Conservation (phyloP, 2,329 filamentous ascomycete genomes). For the Penicillium sp. region DNA sequence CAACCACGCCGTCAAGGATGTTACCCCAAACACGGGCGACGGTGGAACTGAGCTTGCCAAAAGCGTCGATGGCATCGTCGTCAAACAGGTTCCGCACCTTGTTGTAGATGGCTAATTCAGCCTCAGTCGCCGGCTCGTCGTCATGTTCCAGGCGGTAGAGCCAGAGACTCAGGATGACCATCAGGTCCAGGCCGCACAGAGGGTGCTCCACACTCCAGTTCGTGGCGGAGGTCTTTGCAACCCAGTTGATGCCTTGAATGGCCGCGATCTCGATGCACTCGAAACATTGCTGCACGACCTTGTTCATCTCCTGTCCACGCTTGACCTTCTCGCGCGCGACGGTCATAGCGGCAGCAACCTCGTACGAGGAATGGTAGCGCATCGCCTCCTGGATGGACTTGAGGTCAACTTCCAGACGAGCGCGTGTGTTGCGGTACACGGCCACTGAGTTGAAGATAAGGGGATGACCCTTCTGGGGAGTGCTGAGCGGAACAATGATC, state of each 20-base stretch:
- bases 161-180: slow-evolving; percentile 97
- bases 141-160: slow-evolving; percentile 99
- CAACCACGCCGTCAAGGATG: slow-evolving; percentile 97
- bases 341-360: slow-evolving; percentile 95
- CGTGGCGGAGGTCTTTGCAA: slow-evolving; percentile 92
- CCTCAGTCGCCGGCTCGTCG: slow-evolving; percentile 63
- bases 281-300: slow-evolving; percentile 96
- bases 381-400: slow-evolving; percentile 95
- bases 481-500: slow-evolving; percentile 81
- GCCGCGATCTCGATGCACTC: slow-evolving; percentile 96
- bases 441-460: slow-evolving; percentile 98
- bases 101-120: slow-evolving; percentile 44
- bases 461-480: slow-evolving; percentile 91
- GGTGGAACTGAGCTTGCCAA: slow-evolving; percentile 86
- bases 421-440: slow-evolving; percentile 88
- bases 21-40: slow-evolving; percentile 94
- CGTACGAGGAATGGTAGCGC: slow-evolving; percentile 93
- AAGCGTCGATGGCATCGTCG: slow-evolving; percentile 78
- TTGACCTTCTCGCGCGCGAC: slow-evolving; percentile 89
- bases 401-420: slow-evolving; percentile 87
- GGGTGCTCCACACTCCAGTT: slow-evolving; percentile 99
- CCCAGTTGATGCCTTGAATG: slow-evolving; percentile 91
- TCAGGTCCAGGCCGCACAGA: slow-evolving; percentile 90
- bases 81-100: slow-evolving; percentile 81
- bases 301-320: slow-evolving; percentile 94